Conservation (phyloP, 805 yeast species). For the Helenozyma rhizophorensis region DNA sequence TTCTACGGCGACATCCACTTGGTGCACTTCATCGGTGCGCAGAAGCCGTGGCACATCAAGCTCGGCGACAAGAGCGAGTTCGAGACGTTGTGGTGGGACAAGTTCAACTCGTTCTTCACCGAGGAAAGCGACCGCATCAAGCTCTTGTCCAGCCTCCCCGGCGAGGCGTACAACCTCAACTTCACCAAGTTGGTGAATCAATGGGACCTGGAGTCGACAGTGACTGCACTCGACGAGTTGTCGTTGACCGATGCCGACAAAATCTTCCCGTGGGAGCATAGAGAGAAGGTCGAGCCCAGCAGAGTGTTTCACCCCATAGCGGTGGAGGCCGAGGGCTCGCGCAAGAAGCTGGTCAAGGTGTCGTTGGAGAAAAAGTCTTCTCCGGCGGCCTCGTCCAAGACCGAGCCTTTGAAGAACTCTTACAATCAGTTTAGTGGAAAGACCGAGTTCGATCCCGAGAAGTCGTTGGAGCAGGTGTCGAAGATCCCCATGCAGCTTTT, state of each 20-base stretch:
- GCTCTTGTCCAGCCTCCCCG: constrained; percentile 5
- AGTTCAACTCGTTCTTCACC: constrained; percentile 19
- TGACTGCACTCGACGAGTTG: constrained; percentile 1
- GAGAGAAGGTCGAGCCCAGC: constrained; percentile 19
- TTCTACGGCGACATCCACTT: constrained; percentile 2
- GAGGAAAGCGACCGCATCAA: constrained; percentile 9
- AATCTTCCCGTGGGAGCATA: constrained; percentile 30
- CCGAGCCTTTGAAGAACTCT: neutral
- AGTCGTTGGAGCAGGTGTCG: constrained; percentile 23
- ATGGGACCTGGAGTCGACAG: constrained; percentile 17
- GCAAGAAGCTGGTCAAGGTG: neutral
- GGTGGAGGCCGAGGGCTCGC: neutral
- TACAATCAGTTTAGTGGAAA: neutral
- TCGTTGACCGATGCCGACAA: constrained; percentile 3
- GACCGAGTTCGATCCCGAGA: constrained; percentile 20
- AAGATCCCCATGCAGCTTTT: constrained; percentile 24
- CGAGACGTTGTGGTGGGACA: constrained; percentile 28
- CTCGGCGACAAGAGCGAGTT: constrained; percentile 5
- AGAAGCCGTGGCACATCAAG: constrained; percentile 5
- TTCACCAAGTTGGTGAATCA: constrained; percentile 17
- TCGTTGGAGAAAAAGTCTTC: constrained; percentile 2
- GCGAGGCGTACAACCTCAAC: constrained; percentile 21
- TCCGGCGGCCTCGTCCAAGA: constrained; percentile 1
- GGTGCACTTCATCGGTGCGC: constrained; percentile 4
- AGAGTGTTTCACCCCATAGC: constrained; percentile 17